Evolutionary conservation across 2,329 filamentous ascomycete genomes (phyloP), one percentile per base, ranked within the genome.

Genomic region (Sphaerulina musiva): DNA sequence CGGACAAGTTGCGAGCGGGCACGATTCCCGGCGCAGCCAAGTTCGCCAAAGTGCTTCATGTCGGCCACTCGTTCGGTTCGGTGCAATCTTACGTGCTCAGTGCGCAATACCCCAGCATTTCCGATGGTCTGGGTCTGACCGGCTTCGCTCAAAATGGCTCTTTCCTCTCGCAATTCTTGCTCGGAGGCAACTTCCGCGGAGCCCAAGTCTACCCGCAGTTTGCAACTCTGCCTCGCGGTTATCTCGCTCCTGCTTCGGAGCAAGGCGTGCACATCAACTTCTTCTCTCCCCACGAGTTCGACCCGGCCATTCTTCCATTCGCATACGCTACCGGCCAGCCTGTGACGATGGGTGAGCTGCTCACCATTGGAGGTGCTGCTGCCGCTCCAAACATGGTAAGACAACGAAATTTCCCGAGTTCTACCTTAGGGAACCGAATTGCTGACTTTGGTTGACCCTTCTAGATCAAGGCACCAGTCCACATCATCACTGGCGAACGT

Each of bases 21-120:
- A 62, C 64, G 0, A 69, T 85, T 23, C 64, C 38, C 6, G 49
- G 49, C n/a, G 50, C 71, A 0, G 68, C 70, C 17, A 59, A 66
- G 45, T 75, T 72, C 60, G 49, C 69, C 7, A 73, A 78, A 62
- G 70, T 81, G 23, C 71, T 82, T 7, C 82, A 86, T 64, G 73
- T 83, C 12, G 83, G 83, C 10, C 82, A 86, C 71, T 82, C 79
- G 0, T 86, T 83, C 60, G 83, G 83, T 32, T 82, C 81, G 0
- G 69, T 76, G 5, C 78, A 81, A 60, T 78, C 76, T 2, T 83
- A 81, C 67, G 74, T 70, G 46, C 72, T 86, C 17, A 76, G 78
- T 6, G 74, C 74, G 45, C 65, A 71, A 54, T 72, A 81, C 61
- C 80, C 81, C 1, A 64, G 73, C 51, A 70, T 80, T 53, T 80